Evolutionary conservation across 371 early-diverging fungal species (phyloP).

Genomic region (Blastocladiella emersonii): DNA sequence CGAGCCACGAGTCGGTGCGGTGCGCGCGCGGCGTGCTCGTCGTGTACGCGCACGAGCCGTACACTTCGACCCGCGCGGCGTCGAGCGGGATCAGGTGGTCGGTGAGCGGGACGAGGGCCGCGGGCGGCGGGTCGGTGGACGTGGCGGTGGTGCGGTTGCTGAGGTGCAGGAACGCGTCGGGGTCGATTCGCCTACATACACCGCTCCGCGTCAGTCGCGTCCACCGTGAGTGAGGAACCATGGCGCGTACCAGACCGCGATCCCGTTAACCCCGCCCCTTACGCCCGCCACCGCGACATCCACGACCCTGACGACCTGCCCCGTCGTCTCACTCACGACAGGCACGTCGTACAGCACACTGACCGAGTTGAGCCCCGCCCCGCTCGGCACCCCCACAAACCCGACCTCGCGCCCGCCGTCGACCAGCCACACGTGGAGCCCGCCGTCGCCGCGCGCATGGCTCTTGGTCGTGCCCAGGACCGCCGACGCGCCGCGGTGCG

Average conservation of each 20-base stretch:
- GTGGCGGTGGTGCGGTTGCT: too few species aligned
- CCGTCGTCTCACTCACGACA: background rate
- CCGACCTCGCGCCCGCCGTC: background rate
- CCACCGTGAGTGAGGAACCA: background rate
- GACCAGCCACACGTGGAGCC: background rate
- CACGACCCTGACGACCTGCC: background rate
- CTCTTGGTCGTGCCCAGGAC: background rate
- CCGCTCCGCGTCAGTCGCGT: background rate
- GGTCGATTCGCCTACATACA: slow-evolving; percentile 1
- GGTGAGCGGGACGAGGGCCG: background rate
- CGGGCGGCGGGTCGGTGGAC: background rate
- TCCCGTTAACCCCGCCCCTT: background rate
- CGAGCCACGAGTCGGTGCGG: background rate
- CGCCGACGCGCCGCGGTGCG: background rate
- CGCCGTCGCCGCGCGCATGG: background rate
- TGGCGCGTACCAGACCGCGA: background rate
- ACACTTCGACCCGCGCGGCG: background rate
- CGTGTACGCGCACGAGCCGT: slow-evolving; percentile 1
- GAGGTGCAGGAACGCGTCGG: background rate
- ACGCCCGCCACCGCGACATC: background rate
- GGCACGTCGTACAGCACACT: background rate
- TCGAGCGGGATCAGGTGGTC: background rate
- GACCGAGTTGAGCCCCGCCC: slow-evolving; percentile 1
- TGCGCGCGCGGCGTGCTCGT: background rate
- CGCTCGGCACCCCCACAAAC: background rate